Evolutionary conservation across 495 filamentous ascomycete genomes (phyloP), one percentile per base, ranked within the genome.

Genomic region (Stereocaulon alpinum): DNA sequence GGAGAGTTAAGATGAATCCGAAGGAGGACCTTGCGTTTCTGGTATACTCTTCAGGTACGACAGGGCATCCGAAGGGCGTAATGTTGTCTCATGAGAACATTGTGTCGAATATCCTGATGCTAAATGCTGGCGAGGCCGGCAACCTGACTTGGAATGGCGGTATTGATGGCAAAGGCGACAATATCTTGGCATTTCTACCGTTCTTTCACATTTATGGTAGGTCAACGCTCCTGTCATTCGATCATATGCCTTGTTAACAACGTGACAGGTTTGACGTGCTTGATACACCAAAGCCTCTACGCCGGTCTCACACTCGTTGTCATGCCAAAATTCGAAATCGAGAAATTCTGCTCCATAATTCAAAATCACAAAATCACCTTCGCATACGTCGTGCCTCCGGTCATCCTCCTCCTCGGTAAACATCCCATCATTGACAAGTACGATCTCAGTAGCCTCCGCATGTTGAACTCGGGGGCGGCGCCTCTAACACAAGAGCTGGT

Each of bases 141-240:
- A 75, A 86, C 47, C 67, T 89, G 59, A 75, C 67, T 3, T 83
- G 82, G 70, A 72, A 83, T 47, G 82, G 80, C 7, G 82, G 84
- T 3, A 60, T 68, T 17, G 81, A 85, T 68, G 82, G 81, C 0
- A 72, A 81, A 44, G 85, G 86, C 2, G 89, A 94, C 66, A 81
- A 76, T 20, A 69, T 93, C 20, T 66, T 96, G 43, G 89, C 86
- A 2, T 86, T 96, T 59, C 66, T 96, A n/a, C 80, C 93, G 0
- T 96, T 98, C 68, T 96, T 91, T 73, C 92, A 97, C 71, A 93
- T 85, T 60, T 97, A 96, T 65, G 88, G 87, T 70, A 65, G 69
- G 71, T 29, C 0, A 20, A 1, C 17, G 22, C 15, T 10, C 22
- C 20, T 17, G 1, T 64, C 55, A 53, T 56, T 51, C 44, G 5